Conservation (phyloP, 1,284 basidiomycete genomes). For the Tetrapyrgos nigripes region DNA sequence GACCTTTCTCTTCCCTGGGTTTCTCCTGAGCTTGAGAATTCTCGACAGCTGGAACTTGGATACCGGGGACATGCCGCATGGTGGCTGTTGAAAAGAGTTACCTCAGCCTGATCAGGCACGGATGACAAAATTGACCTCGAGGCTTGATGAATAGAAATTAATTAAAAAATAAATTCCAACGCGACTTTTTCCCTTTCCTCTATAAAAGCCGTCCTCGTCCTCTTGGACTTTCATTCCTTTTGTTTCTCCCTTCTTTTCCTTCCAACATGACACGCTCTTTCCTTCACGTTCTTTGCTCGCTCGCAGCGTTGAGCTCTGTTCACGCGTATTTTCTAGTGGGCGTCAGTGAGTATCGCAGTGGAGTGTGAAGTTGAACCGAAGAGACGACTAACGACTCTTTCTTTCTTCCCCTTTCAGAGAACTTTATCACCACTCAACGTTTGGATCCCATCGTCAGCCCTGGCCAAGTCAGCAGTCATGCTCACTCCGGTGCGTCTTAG, state of each 20-base stretch:
- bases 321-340: slow-evolving; percentile 20
- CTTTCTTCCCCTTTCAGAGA: slow-evolving; percentile 20
- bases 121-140: too few relatives aligned
- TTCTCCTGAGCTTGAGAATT: too few relatives aligned
- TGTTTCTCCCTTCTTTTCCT: neutral
- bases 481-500: slow-evolving; percentile 37
- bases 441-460: slow-evolving; percentile 45
- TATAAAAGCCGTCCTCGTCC: slow-evolving; percentile 6
- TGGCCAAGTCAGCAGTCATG: slow-evolving; percentile 40
- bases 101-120: too few relatives aligned
- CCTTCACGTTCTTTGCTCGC: slow-evolving; percentile 8
- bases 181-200: slow-evolving; percentile 3
- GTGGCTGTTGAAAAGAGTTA: too few relatives aligned
- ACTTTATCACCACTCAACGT: slow-evolving; percentile 42
- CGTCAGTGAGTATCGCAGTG: slow-evolving; percentile 15
- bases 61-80: too few relatives aligned
- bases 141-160: too few relatives aligned
- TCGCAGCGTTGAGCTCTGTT: slow-evolving; percentile 12
- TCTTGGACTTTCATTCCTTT: slow-evolving; percentile 4
- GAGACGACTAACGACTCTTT: neutral
- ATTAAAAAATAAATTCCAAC: too few relatives aligned
- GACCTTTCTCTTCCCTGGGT: too few relatives aligned
- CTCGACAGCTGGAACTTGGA: too few relatives aligned
- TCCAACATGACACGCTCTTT: slow-evolving; percentile 14
- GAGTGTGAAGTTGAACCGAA: neutral